Conservation (phyloP, 2,329 filamentous ascomycete species). For the Pleomassaria siparia region DNA sequence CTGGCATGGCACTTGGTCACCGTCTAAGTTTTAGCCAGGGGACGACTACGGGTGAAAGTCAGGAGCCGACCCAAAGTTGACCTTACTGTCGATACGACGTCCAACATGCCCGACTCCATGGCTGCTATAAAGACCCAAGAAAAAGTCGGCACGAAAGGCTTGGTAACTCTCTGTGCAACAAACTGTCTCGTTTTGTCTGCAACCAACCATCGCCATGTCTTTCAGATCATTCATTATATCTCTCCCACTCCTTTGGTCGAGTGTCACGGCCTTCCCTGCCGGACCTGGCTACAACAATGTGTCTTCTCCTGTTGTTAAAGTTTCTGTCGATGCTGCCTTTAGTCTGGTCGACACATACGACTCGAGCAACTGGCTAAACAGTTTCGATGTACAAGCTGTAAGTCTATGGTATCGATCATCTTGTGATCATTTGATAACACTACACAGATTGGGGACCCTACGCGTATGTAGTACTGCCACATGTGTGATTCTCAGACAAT, state of each 20-base stretch:
- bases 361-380: constrained; percentile 41
- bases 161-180: constrained; percentile 10
- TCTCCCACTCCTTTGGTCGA: constrained; percentile 22
- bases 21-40: neutral
- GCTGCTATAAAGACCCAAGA: constrained; percentile 15
- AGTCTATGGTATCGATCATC: neutral
- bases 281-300: constrained; percentile 22
- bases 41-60: neutral
- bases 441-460: constrained; percentile 37
- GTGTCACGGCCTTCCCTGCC: constrained; percentile 18
- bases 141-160: neutral
- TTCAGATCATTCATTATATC: constrained; percentile 11
- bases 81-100: neutral
- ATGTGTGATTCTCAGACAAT: neutral
- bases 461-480: constrained; percentile 24
- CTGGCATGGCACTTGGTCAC: neutral
- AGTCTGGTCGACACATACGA: constrained; percentile 40
- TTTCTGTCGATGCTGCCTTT: constrained; percentile 23
- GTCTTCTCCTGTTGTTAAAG: constrained; percentile 16
- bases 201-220: constrained; percentile 13
- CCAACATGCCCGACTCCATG: constrained; percentile 1
- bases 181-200: constrained; percentile 5
- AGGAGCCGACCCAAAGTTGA: constrained; percentile 7
- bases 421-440: constrained; percentile 5
- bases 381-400: constrained; percentile 38